Percentiles rank a stretch among this genome's conserved stretches.
These are phyloP conservation scores for Amanita jacksonii DNA, from an alignment of 768 basidiomycete genomes.

Conservation along the genomic window DNA sequence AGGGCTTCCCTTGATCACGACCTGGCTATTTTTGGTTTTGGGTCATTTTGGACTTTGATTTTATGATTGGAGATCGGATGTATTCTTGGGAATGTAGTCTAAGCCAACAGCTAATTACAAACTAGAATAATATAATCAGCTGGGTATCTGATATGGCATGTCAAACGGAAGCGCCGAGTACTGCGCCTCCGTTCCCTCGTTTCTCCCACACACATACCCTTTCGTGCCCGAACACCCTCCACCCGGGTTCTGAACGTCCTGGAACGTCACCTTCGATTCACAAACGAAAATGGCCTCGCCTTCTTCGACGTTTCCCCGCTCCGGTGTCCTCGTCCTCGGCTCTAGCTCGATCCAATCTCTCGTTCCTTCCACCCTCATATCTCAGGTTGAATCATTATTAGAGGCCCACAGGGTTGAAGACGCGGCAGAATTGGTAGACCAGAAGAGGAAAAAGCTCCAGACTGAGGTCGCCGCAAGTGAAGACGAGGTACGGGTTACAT, in stretches of 20 bases:
- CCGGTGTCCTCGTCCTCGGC: slow-evolving; percentile 58
- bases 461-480: slow-evolving; percentile 31
- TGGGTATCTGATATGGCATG: too few relatives aligned
- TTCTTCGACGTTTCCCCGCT: slow-evolving; percentile 46
- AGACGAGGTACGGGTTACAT: slow-evolving; percentile 36
- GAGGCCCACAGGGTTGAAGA: slow-evolving; percentile 57
- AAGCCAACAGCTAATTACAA: too few relatives aligned
- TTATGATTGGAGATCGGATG: slow-evolving; percentile 13
- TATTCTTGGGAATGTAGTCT: slow-evolving; percentile 4
- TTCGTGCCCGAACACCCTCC: too few relatives aligned
- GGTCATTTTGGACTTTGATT: slow-evolving; percentile 13
- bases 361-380: slow-evolving; percentile 60
- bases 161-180: too few relatives aligned
- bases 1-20: too few relatives aligned
- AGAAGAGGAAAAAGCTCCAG: slow-evolving; percentile 48
- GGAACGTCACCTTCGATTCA: too few relatives aligned
- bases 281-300: background rate
- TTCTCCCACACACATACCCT: too few relatives aligned
- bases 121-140: too few relatives aligned
- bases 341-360: slow-evolving; percentile 53
- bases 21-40: too few relatives aligned
- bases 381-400: slow-evolving; percentile 63
- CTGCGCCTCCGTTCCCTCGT: too few relatives aligned
- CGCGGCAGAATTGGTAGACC: slow-evolving; percentile 51
- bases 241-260: too few relatives aligned